These are phyloP conservation scores for Spongospora subterranea DNA, from an alignment of 208 protist species.

Conservation along the genomic window DNA sequence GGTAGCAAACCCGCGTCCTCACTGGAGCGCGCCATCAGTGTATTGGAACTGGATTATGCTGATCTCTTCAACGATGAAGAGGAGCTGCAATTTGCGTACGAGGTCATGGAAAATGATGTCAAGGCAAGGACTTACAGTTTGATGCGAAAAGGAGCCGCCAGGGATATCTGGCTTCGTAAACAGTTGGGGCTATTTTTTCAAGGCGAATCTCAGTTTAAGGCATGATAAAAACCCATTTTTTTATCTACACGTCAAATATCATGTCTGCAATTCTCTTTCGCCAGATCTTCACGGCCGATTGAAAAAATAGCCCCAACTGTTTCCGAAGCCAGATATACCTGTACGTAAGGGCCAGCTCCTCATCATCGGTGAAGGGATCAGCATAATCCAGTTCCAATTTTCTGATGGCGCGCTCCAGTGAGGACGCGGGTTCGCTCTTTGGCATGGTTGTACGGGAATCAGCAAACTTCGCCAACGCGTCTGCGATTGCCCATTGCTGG, in stretches of 20 bases:
- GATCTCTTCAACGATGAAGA: background rate
- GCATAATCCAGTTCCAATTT: background rate
- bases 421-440: too few relatives aligned
- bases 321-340: background rate
- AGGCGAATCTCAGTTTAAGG: too few relatives aligned
- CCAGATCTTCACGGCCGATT: background rate
- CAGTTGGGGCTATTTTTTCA: too few relatives aligned
- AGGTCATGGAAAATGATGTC: constrained; percentile 9
- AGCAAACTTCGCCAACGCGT: too few relatives aligned
- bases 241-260: background rate
- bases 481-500: too few relatives aligned
- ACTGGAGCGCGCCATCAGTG: background rate
- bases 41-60: background rate
- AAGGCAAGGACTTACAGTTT: background rate
- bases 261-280: background rate
- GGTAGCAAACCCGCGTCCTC: too few relatives aligned
- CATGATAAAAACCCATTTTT: background rate
- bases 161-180: constrained; percentile 1
- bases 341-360: background rate
- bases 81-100: background rate
- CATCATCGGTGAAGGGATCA: background rate
- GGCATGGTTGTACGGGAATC: too few relatives aligned
- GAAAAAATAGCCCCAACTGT: too few relatives aligned
- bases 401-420: background rate
- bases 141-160: background rate